Base-by-base conservation (phyloP, 768 basidiomycete species). In the Russula vinacea region DNA sequence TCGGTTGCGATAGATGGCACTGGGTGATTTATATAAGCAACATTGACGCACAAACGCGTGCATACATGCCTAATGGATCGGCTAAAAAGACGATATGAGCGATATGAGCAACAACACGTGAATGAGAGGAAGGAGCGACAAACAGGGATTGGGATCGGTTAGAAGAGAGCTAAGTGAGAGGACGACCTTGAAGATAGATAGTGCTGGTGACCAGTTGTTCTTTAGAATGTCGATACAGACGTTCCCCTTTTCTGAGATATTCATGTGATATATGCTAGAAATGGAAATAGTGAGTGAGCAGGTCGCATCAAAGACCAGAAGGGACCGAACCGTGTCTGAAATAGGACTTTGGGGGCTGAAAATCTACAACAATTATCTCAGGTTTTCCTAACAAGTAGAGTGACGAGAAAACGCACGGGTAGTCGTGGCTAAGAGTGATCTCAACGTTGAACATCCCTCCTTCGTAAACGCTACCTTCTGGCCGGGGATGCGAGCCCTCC, bases 161-260 rank as follows among this genome's bases (percentile, higher is more conserved):
- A 98, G 79, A 13, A 98, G 83, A 0, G 93, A 95, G 0, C 93
- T 95, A 5, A 98, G 82, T 32, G 93, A 95, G 22, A 98, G 84
- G 75, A 98, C 87, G 71, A 96, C 90, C 78, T 98, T 97, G 81
- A 91, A 94, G 54, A 98, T 79, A 3, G 93, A 95, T 24, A 98
- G 76, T 2, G 94, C 94, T 8, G 94, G 94, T 1, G 92, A 94
- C 94, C 94, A 98, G 70, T 92, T 90, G 71, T 86, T 83, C 77
- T 98, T 97, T 63, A 98, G 82, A 56, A 96, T 92, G 76, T 97
- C 90, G 68, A 94, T 90, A 71, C 90, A 93, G 58, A 92, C 87
- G 68, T 80, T 81, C 49, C 89, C 90, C 57, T 83, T 81, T 62
- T 90, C 89, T 56, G 86, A 88, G 51, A 91, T 90, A 80, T 94